Evolutionary conservation across 371 early-diverging fungal genomes (phyloP), one percentile per base, ranked within the genome.

Genomic region (Dentiscutata heterogama): DNA sequence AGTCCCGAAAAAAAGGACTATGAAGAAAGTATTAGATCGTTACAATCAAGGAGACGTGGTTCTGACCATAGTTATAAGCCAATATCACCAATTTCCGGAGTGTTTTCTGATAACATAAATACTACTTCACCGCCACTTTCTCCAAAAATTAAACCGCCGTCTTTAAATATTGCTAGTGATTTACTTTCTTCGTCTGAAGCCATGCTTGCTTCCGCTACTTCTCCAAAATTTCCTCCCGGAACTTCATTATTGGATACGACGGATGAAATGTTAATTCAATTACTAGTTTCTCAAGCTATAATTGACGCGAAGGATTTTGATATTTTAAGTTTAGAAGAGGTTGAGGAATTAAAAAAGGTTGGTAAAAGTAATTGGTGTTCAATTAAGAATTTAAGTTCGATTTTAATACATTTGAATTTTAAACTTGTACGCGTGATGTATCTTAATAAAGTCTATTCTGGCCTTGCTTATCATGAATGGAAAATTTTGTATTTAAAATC

Each of bases 251-350:
- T 86, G 31, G 89, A 88, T 20, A 86, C 87, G 3, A 87, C 89
- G 10, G 89, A 88, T 25, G 92, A 90, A 35, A 83, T 93, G 84
- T 78, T 91, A 31, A 83, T 89, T 56, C 92, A 93, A 79, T 82
- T 92, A 18, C 70, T 91, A 64, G 86, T 92, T 8, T 92, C 92
- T 0, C 92, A 92, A 78, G 92, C 93, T 0, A 82, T 92, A 7
- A 87, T 93, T 42, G 93, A 93, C 83, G 88, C 93, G 11, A 86
- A 87, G 46, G 88, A 89, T 2, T 93, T 90, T 76, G 87, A 90
- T 67, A 83, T 91, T 1, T 79, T 93, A 18, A 81, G 88, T 3
- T 89, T 90, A 72, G 91, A 92, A 56, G 85, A 92, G 73, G 86
- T 90, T 6, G 91, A 90, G 18, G 83, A 83, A 13, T 65, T 92